Evolutionary conservation across 108 stramenopile genomes (phyloP), one percentile per base, ranked within the genome.

Genomic region (Cyclostephanos tholiformis): DNA sequence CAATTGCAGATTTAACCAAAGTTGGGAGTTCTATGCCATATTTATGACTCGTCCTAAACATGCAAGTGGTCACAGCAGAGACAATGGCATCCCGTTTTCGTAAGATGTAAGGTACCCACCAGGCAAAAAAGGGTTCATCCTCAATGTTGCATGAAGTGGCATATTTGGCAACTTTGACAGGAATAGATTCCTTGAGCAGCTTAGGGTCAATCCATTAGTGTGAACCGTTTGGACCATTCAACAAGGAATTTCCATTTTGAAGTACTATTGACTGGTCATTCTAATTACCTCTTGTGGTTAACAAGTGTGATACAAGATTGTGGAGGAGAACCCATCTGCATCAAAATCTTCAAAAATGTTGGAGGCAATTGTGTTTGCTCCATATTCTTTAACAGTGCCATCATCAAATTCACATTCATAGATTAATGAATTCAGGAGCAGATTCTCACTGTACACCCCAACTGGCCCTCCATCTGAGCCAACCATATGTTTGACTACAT

Each of bases 71-170:
- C 8, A 68, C 39, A 17, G 64, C 72, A 19, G 53, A 60, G n/a
- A 79, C 72, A 7, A 79, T 65, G 10, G 19, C 62, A 63, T 60
- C 49, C 27, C 41, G 17, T 32, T 72, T 60, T 51, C 49, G 6
- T 26, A 72, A 61, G 9, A 39, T 48, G 32, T 72, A 29, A 13
- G 23, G 39, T 2, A 50, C 44, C 71, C 71, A 72, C 71, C 71
- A 72, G 5, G 58, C 59, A 36, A 72, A 72, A 10, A 62, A 61
- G 44, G 61, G 71, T 50, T 72, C 61, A 29, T 64, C 46, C 2
- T 2, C 20, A 26, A 57, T 57, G 26, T 25, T 25, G 26, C 60
- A n/a, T 6, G 36, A 4, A 6, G 61, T 6, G 55, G 19, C 36
- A 36, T 36, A 36, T 6, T 36, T 6, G n/a, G n/a, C n/a, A n/a